Percentiles rank a stretch among this genome's conserved stretches.
These are phyloP conservation scores for Bruguiera parviflora DNA, from an alignment of 345 rosid genomes.

Conservation along the genomic window DNA sequence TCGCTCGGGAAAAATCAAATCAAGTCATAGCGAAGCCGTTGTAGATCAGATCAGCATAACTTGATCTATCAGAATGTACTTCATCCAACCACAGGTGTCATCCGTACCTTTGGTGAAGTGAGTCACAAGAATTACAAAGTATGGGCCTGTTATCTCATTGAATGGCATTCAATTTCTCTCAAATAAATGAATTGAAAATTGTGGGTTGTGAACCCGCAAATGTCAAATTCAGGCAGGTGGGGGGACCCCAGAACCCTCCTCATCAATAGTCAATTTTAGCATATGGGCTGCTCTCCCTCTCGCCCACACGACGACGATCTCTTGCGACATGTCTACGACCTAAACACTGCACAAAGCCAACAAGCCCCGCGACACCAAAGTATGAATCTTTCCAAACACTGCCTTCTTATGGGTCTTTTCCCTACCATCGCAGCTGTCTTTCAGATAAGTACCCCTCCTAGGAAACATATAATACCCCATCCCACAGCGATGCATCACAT, in stretches of 20 bases:
- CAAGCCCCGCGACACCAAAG: not conserved
- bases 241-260: constrained; percentile 19
- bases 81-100: not conserved
- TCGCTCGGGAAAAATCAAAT: no score
- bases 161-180: constrained; percentile 1
- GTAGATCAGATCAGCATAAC: no score
- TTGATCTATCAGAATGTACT: not conserved
- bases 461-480: constrained; percentile 38
- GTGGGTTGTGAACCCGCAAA: not conserved
- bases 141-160: constrained; percentile 21
- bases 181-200: constrained; percentile 2
- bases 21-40: no score
- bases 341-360: not conserved
- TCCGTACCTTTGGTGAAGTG: not conserved
- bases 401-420: constrained; percentile 23
- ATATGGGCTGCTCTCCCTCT: constrained; percentile 35
- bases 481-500: not conserved
- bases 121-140: constrained; percentile 8
- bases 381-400: constrained; percentile 9
- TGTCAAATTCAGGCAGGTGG: constrained; percentile 1
- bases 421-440: constrained; percentile 45
- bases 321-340: constrained; percentile 15
- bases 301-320: constrained; percentile 18
- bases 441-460: constrained; percentile 41
- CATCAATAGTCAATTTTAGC: constrained; percentile 8